Conservation (phyloP, 2,329 filamentous ascomycete genomes). For the Helminthosporium solani region DNA sequence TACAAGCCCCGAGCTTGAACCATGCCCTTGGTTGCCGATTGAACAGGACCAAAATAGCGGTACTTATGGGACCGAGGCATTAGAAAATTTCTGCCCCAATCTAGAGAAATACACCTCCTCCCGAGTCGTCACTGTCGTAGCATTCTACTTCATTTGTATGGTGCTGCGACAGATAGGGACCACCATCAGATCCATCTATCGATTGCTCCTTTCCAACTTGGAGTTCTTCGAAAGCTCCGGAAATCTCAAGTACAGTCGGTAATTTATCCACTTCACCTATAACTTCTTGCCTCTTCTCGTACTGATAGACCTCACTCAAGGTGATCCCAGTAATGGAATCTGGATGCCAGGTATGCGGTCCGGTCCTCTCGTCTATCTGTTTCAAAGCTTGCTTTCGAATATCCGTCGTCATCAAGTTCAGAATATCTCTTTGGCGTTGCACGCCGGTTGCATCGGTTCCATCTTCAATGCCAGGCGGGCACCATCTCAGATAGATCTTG, state of each 20-base stretch:
- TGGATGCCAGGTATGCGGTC: slow-evolving; percentile 10
- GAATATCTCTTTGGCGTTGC: slow-evolving; percentile 11
- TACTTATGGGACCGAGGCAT: too few relatives aligned
- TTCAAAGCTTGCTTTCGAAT: slow-evolving; percentile 16
- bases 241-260: background rate
- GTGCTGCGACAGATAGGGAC: too few relatives aligned
- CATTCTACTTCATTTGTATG: too few relatives aligned
- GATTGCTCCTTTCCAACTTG: background rate
- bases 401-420: slow-evolving; percentile 13
- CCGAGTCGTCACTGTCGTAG: too few relatives aligned
- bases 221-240: background rate
- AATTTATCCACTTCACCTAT: background rate
- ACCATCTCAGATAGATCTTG: slow-evolving; percentile 48
- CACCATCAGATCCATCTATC: too few relatives aligned
- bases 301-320: background rate
- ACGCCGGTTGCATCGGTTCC: background rate
- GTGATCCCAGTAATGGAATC: slow-evolving; percentile 14
- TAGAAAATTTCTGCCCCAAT: too few relatives aligned
- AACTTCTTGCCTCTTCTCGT: background rate
- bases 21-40: too few relatives aligned
- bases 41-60: too few relatives aligned
- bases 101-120: too few relatives aligned
- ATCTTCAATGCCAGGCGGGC: slow-evolving; percentile 23
- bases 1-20: too few relatives aligned
- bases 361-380: slow-evolving; percentile 11